Base-by-base conservation (phyloP, 495 filamentous ascomycete genomes). In the Penicillium taxi region DNA sequence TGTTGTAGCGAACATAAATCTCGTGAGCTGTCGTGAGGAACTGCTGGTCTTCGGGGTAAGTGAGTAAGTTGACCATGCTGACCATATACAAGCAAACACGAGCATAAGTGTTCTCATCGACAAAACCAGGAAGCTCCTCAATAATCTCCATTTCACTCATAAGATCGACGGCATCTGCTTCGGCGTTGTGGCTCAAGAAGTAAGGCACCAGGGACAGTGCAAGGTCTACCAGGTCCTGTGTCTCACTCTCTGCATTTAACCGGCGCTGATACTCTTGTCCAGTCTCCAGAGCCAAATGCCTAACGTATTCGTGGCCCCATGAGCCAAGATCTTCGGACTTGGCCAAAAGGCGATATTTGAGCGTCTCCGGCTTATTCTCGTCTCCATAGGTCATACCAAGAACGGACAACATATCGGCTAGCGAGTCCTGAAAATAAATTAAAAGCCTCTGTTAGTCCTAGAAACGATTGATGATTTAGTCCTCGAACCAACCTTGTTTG, bases 331-430 rank as follows among this genome's bases (percentile, higher is more conserved):
- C 91, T 50, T 86, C 72, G 9, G 87, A 86, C 27, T 89, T 89
- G 17, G 89, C 80, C 21, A 94, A 74, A 12, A 99, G 73, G 46
- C 91, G 79, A 65, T 90, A 99, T 63, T 93, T 96, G 42, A 99
- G 74, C 23, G 90, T 93, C 59, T 96, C 93, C 49, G 91, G 74
- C 55, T 89, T 82, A 53, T 93, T 83, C 61, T 96, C 93, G 48
- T 96, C 91, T 35, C 90, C 91, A 61, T 89, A 95, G 25, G 93
- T 99, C 91, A 99, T 99, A 44, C 91, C 91, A 37, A 99, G 82
- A 14, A 99, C 90, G 5, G 91, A 96, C 11, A 99, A 70, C 50
- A 91, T 89, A 68, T 99, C 93, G 25, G 91, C 93, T 40, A 99
- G 66, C 6, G 85, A 85, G 48, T 81, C 75, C 78, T 82, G 40